Evolutionary conservation across 2,329 filamentous ascomycete genomes (phyloP), one percentile per base, ranked within the genome.

Genomic region (Alternaria tenuissima): DNA sequence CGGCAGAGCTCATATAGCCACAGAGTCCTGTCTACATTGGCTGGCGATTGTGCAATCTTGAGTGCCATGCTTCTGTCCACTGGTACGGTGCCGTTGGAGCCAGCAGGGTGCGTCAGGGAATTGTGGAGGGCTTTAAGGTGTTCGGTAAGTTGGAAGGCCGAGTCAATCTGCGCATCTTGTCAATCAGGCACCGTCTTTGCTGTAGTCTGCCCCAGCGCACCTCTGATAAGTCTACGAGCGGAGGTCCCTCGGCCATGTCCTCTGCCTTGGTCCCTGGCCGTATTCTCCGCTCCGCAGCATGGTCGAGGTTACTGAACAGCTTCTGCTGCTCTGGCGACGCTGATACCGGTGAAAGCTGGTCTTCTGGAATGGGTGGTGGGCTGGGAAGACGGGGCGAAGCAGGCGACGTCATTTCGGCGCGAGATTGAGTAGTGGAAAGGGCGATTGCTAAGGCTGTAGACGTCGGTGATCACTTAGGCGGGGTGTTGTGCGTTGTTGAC

Each of bases 1-100:
- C 95, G 93, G 74, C 93, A 97, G 51, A 99, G 90, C 81, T 99
- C 95, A 81, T 98, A 99, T 46, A 98, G 89, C 95, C 95, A 99
- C 43, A 98, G 86, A 9, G 91, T 92, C 67, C 89, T 89, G 75
- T 97, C 93, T 66, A 95, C 89, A 59, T 91, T 90, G 22, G 89
- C 85, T 0, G 95, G 95, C 22, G 94, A 91, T 44, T 89, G 89
- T 38, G 93, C 90, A 39, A 99, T 88, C 69, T 89, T 85, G 55
- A 86, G 81, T 11, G 95, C 94, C 42, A 91, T 90, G 32, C 89
- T 85, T 72, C 91, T 90, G 57, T 87, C 91, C 66, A 98, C 89
- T 7, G 94, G 88, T 43, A 87, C 81, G 34, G 88, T 89, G 67
- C 87, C 87, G 64, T 86, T 71, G 44, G 81, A 77, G 54, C 76